A percentile compares a stretch with the other conserved stretches of the same genome.
Conservation (phyloP, 1,284 basidiomycete genomes). For the Vanrija sp. region DNA sequence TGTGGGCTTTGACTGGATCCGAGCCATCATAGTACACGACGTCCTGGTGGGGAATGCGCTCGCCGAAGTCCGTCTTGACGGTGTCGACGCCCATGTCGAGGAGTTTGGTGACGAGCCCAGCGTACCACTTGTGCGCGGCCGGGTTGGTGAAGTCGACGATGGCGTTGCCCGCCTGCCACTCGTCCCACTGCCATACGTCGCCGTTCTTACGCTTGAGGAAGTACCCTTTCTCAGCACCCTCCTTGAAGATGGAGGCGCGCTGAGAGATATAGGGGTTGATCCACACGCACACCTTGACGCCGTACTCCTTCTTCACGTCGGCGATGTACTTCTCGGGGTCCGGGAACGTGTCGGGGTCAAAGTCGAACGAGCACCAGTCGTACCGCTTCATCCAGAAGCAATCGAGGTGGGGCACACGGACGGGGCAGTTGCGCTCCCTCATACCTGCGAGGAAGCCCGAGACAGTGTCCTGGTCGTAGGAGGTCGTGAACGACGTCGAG, state of each 20-base stretch:
- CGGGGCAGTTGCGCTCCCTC: constrained; percentile 61
- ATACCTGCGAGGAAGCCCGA: constrained; percentile 66
- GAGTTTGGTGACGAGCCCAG: constrained; percentile 58
- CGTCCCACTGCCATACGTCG: constrained; percentile 63
- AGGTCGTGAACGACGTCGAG: constrained; percentile 69
- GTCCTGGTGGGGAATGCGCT: constrained; percentile 59
- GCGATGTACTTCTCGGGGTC: constrained; percentile 64
- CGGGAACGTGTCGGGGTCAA: constrained; percentile 70
- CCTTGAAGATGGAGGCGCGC: constrained; percentile 64
- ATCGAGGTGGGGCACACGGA: constrained; percentile 70
- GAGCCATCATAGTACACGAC: constrained; percentile 64
- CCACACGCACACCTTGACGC: constrained; percentile 68
- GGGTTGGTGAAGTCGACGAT: constrained; percentile 69
- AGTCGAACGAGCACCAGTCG: constrained; percentile 73
- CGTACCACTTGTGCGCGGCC: constrained; percentile 64
- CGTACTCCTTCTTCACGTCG: constrained; percentile 64
- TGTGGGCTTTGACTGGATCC: constrained; percentile 54
- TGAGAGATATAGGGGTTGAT: constrained; percentile 55
- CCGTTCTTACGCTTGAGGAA: constrained; percentile 67
- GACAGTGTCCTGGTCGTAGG: constrained; percentile 64
- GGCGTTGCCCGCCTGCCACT: constrained; percentile 49
- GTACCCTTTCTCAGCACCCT: constrained; percentile 62
- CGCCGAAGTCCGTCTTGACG: constrained; percentile 65
- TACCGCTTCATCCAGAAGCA: constrained; percentile 79
- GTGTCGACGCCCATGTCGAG: constrained; percentile 66